Conservation (phyloP, 2,329 filamentous ascomycete genomes). For the Calonectria henricotiae region DNA sequence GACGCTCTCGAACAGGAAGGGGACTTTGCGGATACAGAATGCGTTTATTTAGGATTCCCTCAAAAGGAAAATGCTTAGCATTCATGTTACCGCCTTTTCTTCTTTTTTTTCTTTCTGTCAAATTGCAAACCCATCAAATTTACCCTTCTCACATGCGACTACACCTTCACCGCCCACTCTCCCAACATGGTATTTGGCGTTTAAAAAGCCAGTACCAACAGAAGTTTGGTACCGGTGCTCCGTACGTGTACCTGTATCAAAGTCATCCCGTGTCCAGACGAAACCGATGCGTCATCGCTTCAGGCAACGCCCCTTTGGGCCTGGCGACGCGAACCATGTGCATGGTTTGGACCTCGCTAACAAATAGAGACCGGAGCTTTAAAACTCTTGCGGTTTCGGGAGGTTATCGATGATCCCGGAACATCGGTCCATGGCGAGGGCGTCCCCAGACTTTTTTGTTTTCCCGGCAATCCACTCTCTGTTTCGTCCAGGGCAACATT, state of each 20-base stretch:
- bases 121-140: neutral
- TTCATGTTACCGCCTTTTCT: neutral
- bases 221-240: neutral
- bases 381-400: slow-evolving; percentile 41
- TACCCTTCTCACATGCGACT: too few relatives aligned
- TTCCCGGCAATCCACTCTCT: slow-evolving; percentile 24
- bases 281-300: slow-evolving; percentile 12
- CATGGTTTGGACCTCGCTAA: neutral
- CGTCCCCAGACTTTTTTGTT: slow-evolving; percentile 36
- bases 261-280: slow-evolving; percentile 15
- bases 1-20: too few relatives aligned
- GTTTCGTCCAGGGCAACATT: slow-evolving; percentile 31
- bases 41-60: too few relatives aligned
- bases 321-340: neutral
- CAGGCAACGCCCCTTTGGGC: neutral
- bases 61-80: too few relatives aligned
- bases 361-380: slow-evolving; percentile 28
- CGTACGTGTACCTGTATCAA: slow-evolving; percentile 8
- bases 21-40: too few relatives aligned
- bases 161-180: too few relatives aligned
- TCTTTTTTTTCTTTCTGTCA: neutral
- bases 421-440: slow-evolving; percentile 26
- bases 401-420: slow-evolving; percentile 39
- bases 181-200: too few relatives aligned
- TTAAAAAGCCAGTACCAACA: neutral